These are phyloP conservation scores for Falciphora oryzae DNA, from an alignment of 2,329 filamentous ascomycete genomes.

Conservation along the genomic window DNA sequence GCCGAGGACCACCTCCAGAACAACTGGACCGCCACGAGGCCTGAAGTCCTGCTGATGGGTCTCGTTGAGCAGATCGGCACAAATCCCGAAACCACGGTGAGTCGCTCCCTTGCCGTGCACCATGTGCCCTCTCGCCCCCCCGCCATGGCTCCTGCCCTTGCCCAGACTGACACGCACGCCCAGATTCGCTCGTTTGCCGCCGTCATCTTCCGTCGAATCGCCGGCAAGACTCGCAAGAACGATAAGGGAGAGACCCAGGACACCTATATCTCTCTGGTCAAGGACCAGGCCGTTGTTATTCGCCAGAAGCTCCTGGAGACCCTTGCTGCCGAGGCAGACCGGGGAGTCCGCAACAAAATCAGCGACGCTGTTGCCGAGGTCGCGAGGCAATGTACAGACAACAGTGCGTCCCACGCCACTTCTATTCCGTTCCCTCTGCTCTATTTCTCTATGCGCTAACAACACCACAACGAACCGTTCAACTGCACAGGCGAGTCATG, in stretches of 20 bases:
- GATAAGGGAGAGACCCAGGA: slow-evolving; percentile 67
- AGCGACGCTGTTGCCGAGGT: slow-evolving; percentile 97
- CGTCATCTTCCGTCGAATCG: slow-evolving; percentile 89
- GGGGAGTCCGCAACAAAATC: slow-evolving; percentile 84
- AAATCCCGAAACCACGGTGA: slow-evolving; percentile 67
- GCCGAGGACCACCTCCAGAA: slow-evolving; percentile 87
- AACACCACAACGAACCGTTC: slow-evolving; percentile 11
- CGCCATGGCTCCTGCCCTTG: background rate
- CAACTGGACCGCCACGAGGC: slow-evolving; percentile 78
- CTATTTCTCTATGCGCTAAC: background rate
- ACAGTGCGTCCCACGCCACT: slow-evolving; percentile 52
- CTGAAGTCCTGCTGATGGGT: slow-evolving; percentile 88
- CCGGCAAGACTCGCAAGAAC: slow-evolving; percentile 80
- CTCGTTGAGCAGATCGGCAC: slow-evolving; percentile 85
- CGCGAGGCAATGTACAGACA: slow-evolving; percentile 89
- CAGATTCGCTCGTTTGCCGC: slow-evolving; percentile 87
- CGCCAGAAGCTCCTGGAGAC: slow-evolving; percentile 77
- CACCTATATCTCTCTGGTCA: slow-evolving; percentile 74
- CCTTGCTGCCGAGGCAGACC: slow-evolving; percentile 65
- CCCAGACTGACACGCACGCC: background rate
- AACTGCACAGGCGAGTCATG: slow-evolving; percentile 63
- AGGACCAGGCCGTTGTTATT: slow-evolving; percentile 70
- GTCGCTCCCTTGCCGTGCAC: slow-evolving; percentile 19
- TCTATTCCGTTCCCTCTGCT: background rate
- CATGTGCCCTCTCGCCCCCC: background rate